Base-by-base conservation (phyloP, 805 yeast genomes). In the Kazachstania kunashirensis region DNA sequence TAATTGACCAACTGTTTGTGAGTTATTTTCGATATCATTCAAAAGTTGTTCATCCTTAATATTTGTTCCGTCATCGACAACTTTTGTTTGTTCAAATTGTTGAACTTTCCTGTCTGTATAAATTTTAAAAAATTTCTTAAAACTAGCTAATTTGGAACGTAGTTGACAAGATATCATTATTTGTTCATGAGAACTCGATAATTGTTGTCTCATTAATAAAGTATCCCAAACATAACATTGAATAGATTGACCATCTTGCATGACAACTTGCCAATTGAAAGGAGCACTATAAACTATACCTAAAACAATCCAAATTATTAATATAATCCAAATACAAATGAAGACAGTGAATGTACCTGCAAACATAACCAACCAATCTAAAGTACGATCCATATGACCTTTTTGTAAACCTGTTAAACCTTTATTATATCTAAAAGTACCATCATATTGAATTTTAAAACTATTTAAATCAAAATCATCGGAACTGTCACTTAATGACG, bases 181-280 rank as follows among this genome's bases (percentile, higher is more conserved):
- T 34, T 55, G 45, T 43, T 51, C 50, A 48, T 53, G 46, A 15
- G 56, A 37, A 38, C 54, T 41, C 38, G 45, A 43, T 42, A 61
- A 43, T 36, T 63, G 67, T 37, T 63, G 67, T 46, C 68, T 53
- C 62, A 59, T 63, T 36, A 63, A 41, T n/a, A 63, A 42, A 2
- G 67, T 62, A 41, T 63, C 66, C 62, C 66, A 63, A 19, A 60
- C 39, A 40, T 63, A 63, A 34, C 61, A 44, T 43, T 62, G 67
- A 34, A 63, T 57, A 1, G 67, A 61, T 38, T 61, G 63, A 14
- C 65, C 66, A 46, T 63, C 67, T 42, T 63, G 65, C 64, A 63
- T 63, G 3, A 58, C 58, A 26, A 63, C 62, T 45, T 63, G 67
- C 68, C 68, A 63, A 31, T 46, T 48, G 33, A 49, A 48, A 4